A percentile compares a stretch with the other conserved stretches of the same genome.
phyloP scores from a whole-genome alignment of 2,329 filamentous ascomycete species.

The Epichloe elymi region DNA sequence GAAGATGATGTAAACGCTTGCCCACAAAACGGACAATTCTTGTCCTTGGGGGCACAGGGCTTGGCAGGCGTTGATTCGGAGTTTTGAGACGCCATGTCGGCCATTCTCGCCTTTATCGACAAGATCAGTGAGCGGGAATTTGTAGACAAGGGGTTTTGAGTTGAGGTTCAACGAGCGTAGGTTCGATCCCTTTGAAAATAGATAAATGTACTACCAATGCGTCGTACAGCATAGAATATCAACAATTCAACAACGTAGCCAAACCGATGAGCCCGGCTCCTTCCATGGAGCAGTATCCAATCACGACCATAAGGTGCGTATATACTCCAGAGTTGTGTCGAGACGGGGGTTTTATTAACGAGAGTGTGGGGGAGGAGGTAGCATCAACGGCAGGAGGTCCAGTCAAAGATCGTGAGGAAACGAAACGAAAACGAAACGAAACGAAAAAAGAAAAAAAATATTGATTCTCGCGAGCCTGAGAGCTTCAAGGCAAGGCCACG shows the following conservation, averaged over 20 bases:
- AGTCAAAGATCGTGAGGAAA: neutral
- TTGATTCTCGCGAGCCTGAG: neutral
- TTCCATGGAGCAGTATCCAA: conserved; percentile 4
- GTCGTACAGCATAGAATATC: conserved; percentile 1
- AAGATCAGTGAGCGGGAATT: neutral
- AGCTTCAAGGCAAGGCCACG: neutral
- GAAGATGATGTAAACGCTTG: conserved; percentile 90
- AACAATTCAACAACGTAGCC: neutral
- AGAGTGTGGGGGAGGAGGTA: neutral
- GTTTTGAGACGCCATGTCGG: conserved; percentile 18
- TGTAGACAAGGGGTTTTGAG: neutral
- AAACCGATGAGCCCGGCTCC: conserved; percentile 4
- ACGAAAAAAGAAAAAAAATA: neutral
- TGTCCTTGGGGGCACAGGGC: conserved; percentile 57
- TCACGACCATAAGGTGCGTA: conserved; percentile 2
- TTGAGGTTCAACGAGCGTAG: conserved; percentile 4
- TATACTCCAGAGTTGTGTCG: neutral
- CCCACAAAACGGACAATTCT: conserved; percentile 74
- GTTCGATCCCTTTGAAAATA: neutral
- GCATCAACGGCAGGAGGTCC: neutral
- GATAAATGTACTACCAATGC: neutral
- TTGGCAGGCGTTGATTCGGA: conserved; percentile 28
- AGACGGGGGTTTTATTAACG: neutral
- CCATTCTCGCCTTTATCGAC: conserved; percentile 12
- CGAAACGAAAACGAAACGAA: neutral